Evolutionary conservation across 495 filamentous ascomycete species (phyloP).

Genomic region (Stereocaulon alpinum): DNA sequence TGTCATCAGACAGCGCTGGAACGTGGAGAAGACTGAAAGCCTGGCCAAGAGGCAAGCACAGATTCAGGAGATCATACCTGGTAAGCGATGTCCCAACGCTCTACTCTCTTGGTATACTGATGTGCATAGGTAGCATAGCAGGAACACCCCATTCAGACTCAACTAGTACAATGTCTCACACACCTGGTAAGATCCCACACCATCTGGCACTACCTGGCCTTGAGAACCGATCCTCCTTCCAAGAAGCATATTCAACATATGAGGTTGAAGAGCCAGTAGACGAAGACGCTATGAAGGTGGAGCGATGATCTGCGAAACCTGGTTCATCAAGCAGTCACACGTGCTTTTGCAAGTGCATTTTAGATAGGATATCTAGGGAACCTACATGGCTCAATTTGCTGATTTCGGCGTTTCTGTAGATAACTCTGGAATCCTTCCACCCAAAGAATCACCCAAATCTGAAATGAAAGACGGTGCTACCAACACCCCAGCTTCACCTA

Average conservation of each 20-base stretch:
- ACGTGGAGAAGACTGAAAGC: constrained; percentile 47
- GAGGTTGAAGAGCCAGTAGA: constrained; percentile 28
- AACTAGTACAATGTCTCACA: constrained; percentile 11
- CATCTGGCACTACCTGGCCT: constrained; percentile 17
- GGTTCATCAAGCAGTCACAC: background rate
- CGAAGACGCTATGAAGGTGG: constrained; percentile 22
- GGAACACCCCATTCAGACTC: constrained; percentile 20
- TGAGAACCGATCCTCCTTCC: constrained; percentile 13
- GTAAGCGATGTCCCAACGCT: background rate
- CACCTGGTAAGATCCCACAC: constrained; percentile 20
- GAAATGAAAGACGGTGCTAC: constrained; percentile 16
- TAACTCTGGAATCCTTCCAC: constrained; percentile 22
- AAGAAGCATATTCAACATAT: constrained; percentile 15
- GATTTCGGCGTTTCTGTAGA: constrained; percentile 24
- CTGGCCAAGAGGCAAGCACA: constrained; percentile 31
- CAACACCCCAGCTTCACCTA: constrained; percentile 8
- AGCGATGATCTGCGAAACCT: constrained; percentile 6
- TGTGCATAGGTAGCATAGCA: constrained; percentile 16
- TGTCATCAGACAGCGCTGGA: constrained; percentile 52
- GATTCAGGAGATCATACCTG: constrained; percentile 18
- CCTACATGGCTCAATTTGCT: constrained; percentile 11
- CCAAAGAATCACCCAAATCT: constrained; percentile 11
- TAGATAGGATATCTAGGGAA: background rate
- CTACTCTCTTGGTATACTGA: background rate
- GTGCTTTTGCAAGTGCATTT: background rate